Evolutionary conservation across 345 rosid genomes (phyloP).

Genomic region (Hibiscus mutabilis): DNA sequence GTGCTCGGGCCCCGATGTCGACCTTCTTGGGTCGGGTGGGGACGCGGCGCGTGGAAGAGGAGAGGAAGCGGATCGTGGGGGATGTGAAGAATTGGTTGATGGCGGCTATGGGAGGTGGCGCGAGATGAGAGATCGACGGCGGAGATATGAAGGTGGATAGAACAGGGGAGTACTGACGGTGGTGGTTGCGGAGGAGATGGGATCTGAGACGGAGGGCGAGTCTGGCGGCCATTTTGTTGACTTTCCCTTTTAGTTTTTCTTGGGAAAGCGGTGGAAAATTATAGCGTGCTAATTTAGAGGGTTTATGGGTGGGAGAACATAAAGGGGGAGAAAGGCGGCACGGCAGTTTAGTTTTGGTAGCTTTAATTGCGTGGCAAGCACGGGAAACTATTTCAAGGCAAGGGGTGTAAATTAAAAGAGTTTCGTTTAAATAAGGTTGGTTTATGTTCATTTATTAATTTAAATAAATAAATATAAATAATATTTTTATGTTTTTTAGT

Average conservation of each 20-base stretch:
- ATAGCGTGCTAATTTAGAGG: background rate
- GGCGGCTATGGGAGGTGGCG: background rate
- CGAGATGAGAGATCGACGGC: too few relatives aligned
- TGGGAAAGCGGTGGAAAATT: slow-evolving; percentile 2
- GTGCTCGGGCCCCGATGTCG: slow-evolving; percentile 83
- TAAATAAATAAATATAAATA: too few relatives aligned
- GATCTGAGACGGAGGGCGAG: slow-evolving; percentile 48
- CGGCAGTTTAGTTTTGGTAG: too few relatives aligned
- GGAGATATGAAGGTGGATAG: slow-evolving; percentile 23
- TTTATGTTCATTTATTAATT: too few relatives aligned
- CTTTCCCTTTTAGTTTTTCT: background rate
- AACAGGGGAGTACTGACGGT: background rate
- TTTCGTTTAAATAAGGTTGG: too few relatives aligned
- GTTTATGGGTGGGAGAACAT: background rate
- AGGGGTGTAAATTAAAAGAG: too few relatives aligned
- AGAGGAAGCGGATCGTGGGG: slow-evolving; percentile 43
- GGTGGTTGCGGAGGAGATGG: slow-evolving; percentile 22
- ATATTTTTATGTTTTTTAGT: too few relatives aligned
- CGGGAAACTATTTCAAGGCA: too few relatives aligned
- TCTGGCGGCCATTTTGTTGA: slow-evolving; percentile 44
- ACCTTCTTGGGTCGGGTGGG: slow-evolving; percentile 53
- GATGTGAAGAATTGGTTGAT: slow-evolving; percentile 15
- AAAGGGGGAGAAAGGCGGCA: too few relatives aligned
- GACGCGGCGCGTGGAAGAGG: slow-evolving; percentile 47
- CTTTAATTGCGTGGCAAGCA: too few relatives aligned